Evolutionary conservation across 1,139 yeast species (phyloP), one percentile per base, ranked within the genome.

Genomic region (Diutina mesorugosa): DNA sequence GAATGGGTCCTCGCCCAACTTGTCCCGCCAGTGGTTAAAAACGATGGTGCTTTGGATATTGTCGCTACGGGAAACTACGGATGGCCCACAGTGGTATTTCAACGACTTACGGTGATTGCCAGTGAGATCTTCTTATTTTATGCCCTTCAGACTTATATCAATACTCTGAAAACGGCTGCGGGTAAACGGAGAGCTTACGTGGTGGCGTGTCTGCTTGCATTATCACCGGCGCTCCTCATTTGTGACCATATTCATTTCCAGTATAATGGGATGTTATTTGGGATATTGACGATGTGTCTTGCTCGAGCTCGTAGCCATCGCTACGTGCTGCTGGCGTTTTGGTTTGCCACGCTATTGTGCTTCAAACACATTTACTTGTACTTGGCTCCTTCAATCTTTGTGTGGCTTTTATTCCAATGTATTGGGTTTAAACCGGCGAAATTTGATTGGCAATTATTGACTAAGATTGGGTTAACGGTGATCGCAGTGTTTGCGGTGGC

Each of bases 241-340:
- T 85, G 91, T 56, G 98, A 91, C 67, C 97, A 90, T 68, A 88
- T 91, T 47, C 97, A 91, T 68, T 91, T 91, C 74, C 97, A 91
- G 69, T 91, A 91, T 68, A 91, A 91, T 68, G 97, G 97, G 3
- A 85, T 90, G 81, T 77, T 91, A 78, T 91, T 88, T 69, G 97
- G 97, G 0, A 73, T 95, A 28, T 72, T 93, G 58, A 78, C 91
- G 32, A 77, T 85, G 50, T 82, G 95, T 38, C 78, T 93, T 51
- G 84, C 86, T 50, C 81, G 84, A 45, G 96, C 95, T 0, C 78
- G 84, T 59, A 71, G 82, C 57, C 69, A 79, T 55, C 76, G 74
- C 57, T 78, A 83, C 65, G 72, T 89, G 55, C 65, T 74, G 66
- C 81, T 93, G 65, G 98, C 91, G 0, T 74, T 80, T 56, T 77